These are phyloP conservation scores for Cucumis sativus DNA, from an alignment of 306 rosid species.

Conservation along the genomic window Cucumber_9930_V3 NC_026656.2:1264001-1264500, in stretches of 20 bases:
- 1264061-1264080: background rate
- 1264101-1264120: background rate
- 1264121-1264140: background rate
- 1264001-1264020: background rate
- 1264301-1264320: slow-evolving; percentile 60
- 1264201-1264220: background rate
- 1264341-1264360: background rate
- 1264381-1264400: background rate
- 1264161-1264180: background rate
- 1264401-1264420: background rate
- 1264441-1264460: background rate
- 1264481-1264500: background rate
- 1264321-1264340: background rate
- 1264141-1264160: background rate
- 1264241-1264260: slow-evolving; percentile 45
- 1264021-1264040: background rate
- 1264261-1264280: slow-evolving; percentile 55
- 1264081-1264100: background rate
- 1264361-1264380: background rate
- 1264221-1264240: slow-evolving; percentile 55
- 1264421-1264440: background rate
- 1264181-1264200: background rate
- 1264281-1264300: slow-evolving; percentile 91
- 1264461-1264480: background rate
- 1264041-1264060: background rate